Percentiles rank a stretch among this genome's conserved stretches.
Conservation (phyloP, 2,329 filamentous ascomycete genomes). For the Alternaria arborescens region DNA sequence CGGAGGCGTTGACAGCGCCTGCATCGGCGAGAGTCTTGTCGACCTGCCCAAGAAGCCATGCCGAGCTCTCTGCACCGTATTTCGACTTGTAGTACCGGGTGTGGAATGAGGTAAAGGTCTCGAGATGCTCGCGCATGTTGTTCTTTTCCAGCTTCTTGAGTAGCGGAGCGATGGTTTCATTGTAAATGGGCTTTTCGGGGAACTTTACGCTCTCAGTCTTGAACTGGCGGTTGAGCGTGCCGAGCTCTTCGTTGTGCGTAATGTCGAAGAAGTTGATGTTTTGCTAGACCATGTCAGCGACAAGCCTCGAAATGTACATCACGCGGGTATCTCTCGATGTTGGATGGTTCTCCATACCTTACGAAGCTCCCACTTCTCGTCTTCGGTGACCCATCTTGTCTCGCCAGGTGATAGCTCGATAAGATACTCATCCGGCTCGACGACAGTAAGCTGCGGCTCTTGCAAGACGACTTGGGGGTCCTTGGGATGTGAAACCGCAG, state of each 20-base stretch:
- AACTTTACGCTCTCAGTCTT: constrained; percentile 63
- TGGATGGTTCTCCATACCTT: constrained; percentile 64
- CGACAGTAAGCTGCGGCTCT: constrained; percentile 36
- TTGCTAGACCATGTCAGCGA: constrained; percentile 63
- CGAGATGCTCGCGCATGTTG: constrained; percentile 79
- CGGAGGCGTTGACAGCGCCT: constrained; percentile 74
- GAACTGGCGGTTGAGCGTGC: constrained; percentile 51
- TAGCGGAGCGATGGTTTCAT: constrained; percentile 72
- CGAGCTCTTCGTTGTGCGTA: constrained; percentile 75
- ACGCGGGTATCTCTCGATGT: background rate
- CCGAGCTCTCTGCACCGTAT: constrained; percentile 82
- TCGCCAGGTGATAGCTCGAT: constrained; percentile 87
- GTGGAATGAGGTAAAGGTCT: constrained; percentile 80
- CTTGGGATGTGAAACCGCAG: constrained; percentile 38
- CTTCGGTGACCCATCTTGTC: constrained; percentile 87
- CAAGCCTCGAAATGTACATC: background rate
- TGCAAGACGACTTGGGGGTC: constrained; percentile 42
- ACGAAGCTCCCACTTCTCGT: constrained; percentile 92
- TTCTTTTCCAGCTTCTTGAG: constrained; percentile 74
- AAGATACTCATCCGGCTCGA: constrained; percentile 57
- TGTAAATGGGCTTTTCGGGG: constrained; percentile 71
- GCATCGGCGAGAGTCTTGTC: constrained; percentile 74
- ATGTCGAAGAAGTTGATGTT: constrained; percentile 95
- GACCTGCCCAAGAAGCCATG: constrained; percentile 83
- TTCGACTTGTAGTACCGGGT: constrained; percentile 83